Evolutionary conservation across 805 yeast species (phyloP).

Genomic region (Millerozyma miso): DNA sequence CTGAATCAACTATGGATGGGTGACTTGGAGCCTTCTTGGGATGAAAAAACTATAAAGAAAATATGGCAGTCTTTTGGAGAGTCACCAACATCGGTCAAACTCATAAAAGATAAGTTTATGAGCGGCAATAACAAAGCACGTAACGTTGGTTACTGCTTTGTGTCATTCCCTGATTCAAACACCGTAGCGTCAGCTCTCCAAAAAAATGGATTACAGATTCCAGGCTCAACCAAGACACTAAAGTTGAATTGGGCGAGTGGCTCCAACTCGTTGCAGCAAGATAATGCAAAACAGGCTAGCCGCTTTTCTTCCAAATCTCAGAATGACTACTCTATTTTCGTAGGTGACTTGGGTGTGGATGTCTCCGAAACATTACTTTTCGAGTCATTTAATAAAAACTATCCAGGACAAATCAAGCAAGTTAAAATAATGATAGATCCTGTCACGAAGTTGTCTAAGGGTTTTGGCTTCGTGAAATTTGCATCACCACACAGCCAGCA

Average conservation of each 20-base stretch:
- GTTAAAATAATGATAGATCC: slow-evolving; percentile 79
- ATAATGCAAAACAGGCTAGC: not conserved
- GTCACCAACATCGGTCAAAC: slow-evolving; percentile 51
- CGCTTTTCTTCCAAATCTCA: slow-evolving; percentile 3
- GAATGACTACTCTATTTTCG: slow-evolving; percentile 57
- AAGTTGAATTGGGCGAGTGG: slow-evolving; percentile 83
- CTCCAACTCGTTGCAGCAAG: slow-evolving; percentile 14
- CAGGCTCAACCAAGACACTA: slow-evolving; percentile 57
- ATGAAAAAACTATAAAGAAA: slow-evolving; percentile 59
- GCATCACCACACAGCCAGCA: slow-evolving; percentile 60
- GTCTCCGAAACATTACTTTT: slow-evolving; percentile 63
- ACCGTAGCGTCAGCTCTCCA: slow-evolving; percentile 64
- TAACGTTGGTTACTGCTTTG: slow-evolving; percentile 61
- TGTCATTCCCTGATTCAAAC: slow-evolving; percentile 60
- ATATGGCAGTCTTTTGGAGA: slow-evolving; percentile 76
- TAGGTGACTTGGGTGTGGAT: slow-evolving; percentile 77
- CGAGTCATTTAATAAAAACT: slow-evolving; percentile 63
- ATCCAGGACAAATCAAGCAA: slow-evolving; percentile 63
- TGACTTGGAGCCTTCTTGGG: slow-evolving; percentile 82
- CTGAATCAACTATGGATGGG: slow-evolving; percentile 77
- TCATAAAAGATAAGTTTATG: slow-evolving; percentile 60
- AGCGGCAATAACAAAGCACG: slow-evolving; percentile 39
- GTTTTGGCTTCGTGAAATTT: slow-evolving; percentile 89
- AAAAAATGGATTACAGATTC: slow-evolving; percentile 66
- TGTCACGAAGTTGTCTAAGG: slow-evolving; percentile 64